Conservation (phyloP, 805 yeast genomes). For the Kuraishia floccosa region DNA sequence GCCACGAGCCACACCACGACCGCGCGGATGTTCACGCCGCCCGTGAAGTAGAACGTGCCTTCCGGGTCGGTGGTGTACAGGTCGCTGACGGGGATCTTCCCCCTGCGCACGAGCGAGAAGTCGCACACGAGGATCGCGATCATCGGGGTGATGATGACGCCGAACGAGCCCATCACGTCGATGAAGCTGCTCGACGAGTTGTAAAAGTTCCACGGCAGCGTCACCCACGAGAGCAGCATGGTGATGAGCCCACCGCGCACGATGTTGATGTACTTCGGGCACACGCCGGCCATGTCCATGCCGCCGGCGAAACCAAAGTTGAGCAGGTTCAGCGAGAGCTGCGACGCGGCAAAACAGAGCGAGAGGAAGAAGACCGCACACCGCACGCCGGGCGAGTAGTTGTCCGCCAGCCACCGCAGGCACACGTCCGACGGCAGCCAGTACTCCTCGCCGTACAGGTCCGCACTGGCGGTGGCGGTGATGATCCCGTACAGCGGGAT, state of each 20-base stretch:
- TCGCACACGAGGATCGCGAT: conserved; percentile 25
- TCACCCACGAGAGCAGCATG: conserved; percentile 18
- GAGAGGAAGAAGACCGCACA: conserved; percentile 38
- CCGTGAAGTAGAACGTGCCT: conserved; percentile 24
- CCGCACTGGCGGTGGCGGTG: conserved; percentile 29
- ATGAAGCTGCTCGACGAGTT: conserved; percentile 22
- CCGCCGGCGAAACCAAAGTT: conserved; percentile 33
- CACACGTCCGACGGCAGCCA: conserved; percentile 37
- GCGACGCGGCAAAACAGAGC: conserved; percentile 22
- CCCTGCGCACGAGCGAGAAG: conserved; percentile 24
- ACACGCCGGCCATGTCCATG: conserved; percentile 37
- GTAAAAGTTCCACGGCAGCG: conserved; percentile 29
- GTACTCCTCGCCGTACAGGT: conserved; percentile 21
- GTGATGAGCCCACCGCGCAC: conserved; percentile 33
- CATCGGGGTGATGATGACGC: conserved; percentile 27
- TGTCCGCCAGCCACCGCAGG: conserved; percentile 26
- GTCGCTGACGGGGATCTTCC: conserved; percentile 26
- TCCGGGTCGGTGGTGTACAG: conserved; percentile 19
- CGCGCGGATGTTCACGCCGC: conserved; percentile 32
- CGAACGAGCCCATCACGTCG: conserved; percentile 15
- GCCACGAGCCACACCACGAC: conserved; percentile 24
- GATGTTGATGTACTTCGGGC: conserved; percentile 29
- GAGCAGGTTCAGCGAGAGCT: conserved; percentile 25
- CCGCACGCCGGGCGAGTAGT: conserved; percentile 25
- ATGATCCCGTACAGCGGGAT: conserved; percentile 35